Evolutionary conservation across 495 filamentous ascomycete species (phyloP).

Genomic region (Xylaria venustula): DNA sequence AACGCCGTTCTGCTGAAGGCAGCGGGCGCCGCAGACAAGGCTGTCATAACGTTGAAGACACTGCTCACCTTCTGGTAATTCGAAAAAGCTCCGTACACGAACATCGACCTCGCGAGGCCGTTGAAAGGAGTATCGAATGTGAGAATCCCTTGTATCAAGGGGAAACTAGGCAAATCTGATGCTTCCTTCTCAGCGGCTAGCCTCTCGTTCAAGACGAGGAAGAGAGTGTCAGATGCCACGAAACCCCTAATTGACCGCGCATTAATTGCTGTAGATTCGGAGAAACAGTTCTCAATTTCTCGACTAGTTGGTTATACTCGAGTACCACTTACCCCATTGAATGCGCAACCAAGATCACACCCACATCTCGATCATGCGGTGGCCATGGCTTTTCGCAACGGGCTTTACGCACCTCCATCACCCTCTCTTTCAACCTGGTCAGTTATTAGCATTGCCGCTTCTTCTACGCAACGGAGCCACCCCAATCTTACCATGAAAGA

Average conservation of each 20-base stretch:
- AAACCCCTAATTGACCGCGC: conserved; percentile 58
- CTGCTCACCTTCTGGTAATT: conserved; percentile 77
- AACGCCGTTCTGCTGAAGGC: conserved; percentile 49
- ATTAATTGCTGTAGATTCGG: too few species aligned
- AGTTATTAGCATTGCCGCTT: background rate
- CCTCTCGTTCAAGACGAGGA: conserved; percentile 50
- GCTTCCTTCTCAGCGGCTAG: conserved; percentile 13
- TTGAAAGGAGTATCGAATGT: conserved; percentile 95
- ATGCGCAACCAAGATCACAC: conserved; percentile 81
- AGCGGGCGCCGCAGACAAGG: conserved; percentile 45
- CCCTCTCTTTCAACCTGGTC: conserved; percentile 77
- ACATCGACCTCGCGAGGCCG: conserved; percentile 82
- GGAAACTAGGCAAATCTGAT: conserved; percentile 48
- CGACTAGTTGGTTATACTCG: background rate
- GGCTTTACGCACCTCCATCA: conserved; percentile 83
- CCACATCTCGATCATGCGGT: conserved; percentile 81
- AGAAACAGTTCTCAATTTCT: background rate
- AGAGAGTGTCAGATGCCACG: conserved; percentile 80
- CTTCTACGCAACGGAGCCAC: too few species aligned
- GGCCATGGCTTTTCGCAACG: conserved; percentile 72
- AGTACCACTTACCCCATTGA: conserved; percentile 69
- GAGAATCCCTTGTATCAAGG: conserved; percentile 74
- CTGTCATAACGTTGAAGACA: conserved; percentile 72
- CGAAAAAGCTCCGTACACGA: conserved; percentile 86
- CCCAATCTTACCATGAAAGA: conserved; percentile 68